phyloP scores from a whole-genome alignment of 345 rosid genomes.

The Anastatica hierochuntica region DNA sequence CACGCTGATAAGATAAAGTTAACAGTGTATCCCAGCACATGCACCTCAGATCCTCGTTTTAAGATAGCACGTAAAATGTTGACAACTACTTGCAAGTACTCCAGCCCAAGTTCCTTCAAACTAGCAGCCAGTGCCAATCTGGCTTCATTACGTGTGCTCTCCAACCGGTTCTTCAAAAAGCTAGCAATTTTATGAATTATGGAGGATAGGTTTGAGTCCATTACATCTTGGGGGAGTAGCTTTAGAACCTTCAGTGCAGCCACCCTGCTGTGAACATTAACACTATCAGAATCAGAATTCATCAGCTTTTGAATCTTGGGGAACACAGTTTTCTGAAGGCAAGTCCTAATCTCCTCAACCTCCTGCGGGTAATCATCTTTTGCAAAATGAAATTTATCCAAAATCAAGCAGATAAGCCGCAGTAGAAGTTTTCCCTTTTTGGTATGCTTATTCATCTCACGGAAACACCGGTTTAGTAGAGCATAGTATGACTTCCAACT shows the following conservation, averaged over 20 bases:
- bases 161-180: constrained; percentile 60
- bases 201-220: constrained; percentile 72
- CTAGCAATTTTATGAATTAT: constrained; percentile 60
- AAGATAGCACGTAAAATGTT: constrained; percentile 52
- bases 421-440: constrained; percentile 59
- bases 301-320: constrained; percentile 66
- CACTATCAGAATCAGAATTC: constrained; percentile 51
- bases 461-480: constrained; percentile 60
- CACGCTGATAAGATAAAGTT: constrained; percentile 52
- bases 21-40: constrained; percentile 74
- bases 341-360: constrained; percentile 40
- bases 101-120: constrained; percentile 84
- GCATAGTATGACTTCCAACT: constrained; percentile 71
- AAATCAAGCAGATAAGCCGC: constrained; percentile 57
- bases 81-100: constrained; percentile 59
- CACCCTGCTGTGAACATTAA: constrained; percentile 52
- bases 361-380: constrained; percentile 28
- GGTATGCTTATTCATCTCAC: constrained; percentile 45
- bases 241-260: constrained; percentile 79
- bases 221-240: constrained; percentile 65
- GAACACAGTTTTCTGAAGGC: constrained; percentile 49
- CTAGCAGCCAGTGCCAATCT: constrained; percentile 78
- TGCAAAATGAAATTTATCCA: constrained; percentile 70
- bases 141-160: constrained; percentile 64
- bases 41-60: constrained; percentile 78